Percentiles rank a stretch among this genome's conserved stretches.
Conservation (phyloP, 768 basidiomycete genomes). For the Collybia sp. region DNA sequence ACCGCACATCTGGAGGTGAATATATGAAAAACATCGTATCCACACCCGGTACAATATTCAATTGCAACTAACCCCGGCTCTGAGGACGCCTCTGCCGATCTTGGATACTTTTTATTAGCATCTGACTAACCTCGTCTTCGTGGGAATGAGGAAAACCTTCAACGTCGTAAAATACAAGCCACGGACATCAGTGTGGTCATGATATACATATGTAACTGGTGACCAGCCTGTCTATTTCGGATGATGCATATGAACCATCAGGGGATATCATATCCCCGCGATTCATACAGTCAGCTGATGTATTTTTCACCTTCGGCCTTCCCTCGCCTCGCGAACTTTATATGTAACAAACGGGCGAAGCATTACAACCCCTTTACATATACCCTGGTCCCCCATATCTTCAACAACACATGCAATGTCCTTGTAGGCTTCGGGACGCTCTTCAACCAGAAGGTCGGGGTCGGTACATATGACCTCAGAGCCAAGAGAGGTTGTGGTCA, state of each 20-base stretch:
- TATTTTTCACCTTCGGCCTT: slow-evolving; percentile 7
- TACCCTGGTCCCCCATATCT: slow-evolving; percentile 25
- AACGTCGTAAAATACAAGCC: too few relatives aligned
- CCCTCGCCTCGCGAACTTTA: slow-evolving; percentile 22
- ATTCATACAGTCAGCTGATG: too few relatives aligned
- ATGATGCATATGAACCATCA: slow-evolving; percentile 9
- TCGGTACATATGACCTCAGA: slow-evolving; percentile 31
- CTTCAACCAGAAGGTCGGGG: slow-evolving; percentile 29
- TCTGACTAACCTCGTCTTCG: too few relatives aligned
- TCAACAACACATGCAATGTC: slow-evolving; percentile 27
- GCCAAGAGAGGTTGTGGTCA: slow-evolving; percentile 27
- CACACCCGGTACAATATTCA: too few relatives aligned
- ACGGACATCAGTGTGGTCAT: too few relatives aligned
- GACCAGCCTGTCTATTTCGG: slow-evolving; percentile 1
- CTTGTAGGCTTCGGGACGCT: slow-evolving; percentile 35
- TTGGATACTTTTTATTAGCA: too few relatives aligned
- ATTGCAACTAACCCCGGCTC: too few relatives aligned
- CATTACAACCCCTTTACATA: slow-evolving; percentile 22
- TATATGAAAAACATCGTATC: too few relatives aligned
- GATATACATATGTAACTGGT: too few relatives aligned
- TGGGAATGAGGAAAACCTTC: too few relatives aligned
- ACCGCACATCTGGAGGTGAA: too few relatives aligned
- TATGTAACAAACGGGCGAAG: slow-evolving; percentile 32
- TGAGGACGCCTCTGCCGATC: too few relatives aligned
- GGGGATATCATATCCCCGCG: not conserved